Base-by-base conservation (phyloP, 1,284 basidiomycete species). In the Coriolopsis trogii region DNA sequence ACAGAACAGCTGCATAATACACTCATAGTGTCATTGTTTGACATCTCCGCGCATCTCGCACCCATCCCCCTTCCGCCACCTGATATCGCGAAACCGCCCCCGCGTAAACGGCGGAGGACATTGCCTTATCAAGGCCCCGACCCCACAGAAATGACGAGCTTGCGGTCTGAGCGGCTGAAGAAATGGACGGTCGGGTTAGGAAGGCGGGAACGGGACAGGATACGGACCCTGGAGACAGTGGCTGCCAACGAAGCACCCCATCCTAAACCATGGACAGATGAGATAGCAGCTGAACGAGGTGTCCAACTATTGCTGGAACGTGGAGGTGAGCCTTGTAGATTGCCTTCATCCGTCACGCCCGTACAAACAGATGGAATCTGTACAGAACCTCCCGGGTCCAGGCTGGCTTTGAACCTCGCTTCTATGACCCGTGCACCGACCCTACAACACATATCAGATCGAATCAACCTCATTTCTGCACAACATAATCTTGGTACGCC, bases 1-100 rank as follows among this genome's bases (percentile, higher is more conserved):
- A 38, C 59, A 88, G 87, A 91, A 26, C 86, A 89, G 66, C 72
- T 91, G 3, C 89, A 92, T 63, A 92, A 92, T 67, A 81, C 89
- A 3, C 75, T 92, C 24, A 83, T 92, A 40, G 89, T 91, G 31
- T 89, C 90, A 3, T 69, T 92, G 10, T 88, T 92, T 56, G 88
- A 89, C 64, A 85, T 86, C 18, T 88, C 89, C 0, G 80, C 85
- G 0, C 81, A 86, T 59, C 81, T 81, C 54, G 77, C 81, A 39
- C 81, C 81, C 12, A 9, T 44, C 16, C 80, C 82, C 0, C 82
- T 85, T 0, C 83, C 86, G 18, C 80, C 82, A 1, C 80, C 79
- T 15, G 73, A 83, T 42, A 67, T 73, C 2, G 78, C 84, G 5
- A 87, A 87, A 56, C 78, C 78, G 4, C 81, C 84, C n/a, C 77